Evolutionary conservation across 495 filamentous ascomycete genomes (phyloP), one percentile per base, ranked within the genome.

Genomic region (Bryoglossum gracile): DNA sequence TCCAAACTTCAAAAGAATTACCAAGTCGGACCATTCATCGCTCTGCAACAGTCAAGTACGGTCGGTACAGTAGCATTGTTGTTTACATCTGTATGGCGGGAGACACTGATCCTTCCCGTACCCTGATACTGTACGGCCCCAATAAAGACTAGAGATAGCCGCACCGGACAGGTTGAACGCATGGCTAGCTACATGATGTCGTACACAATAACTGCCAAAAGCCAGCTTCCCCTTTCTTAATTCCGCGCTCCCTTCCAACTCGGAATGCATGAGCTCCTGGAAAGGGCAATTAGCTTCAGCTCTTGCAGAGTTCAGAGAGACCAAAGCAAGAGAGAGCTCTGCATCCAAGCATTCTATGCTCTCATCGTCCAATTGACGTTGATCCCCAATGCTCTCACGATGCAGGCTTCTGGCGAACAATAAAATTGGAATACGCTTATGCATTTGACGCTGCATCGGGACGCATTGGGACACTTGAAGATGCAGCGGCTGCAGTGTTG

Each of bases 371-470:
- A n/a, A n/a, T n/a, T n/a, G n/a, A n/a, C n/a, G n/a, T n/a, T n/a
- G n/a, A n/a, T n/a, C n/a, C n/a, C n/a, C n/a, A n/a, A n/a, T n/a
- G n/a, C n/a, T 51, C 41, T 28, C 18, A 17, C 26, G 37, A 18
- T 43, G 48, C 39, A 50, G 24, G 37, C 35, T 46, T n/a, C 40
- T n/a, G n/a, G n/a, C n/a, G n/a, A n/a, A n/a, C n/a, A n/a, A n/a
- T n/a, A n/a, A n/a, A n/a, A n/a, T n/a, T 41, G 35, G 17, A 43
- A 47, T 50, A 43, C 47, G 42, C 47, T 50, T 46, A 50, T 51
- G 53, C 53, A 46, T 41, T 47, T 36, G 30, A 32, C 21, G 45
- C 53, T 48, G 41, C 33, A 41, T 55, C 34, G 8, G 48, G 53
- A 40, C 37, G 41, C 33, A 41, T 55, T 39, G 8, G 48, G 53